Evolutionary conservation across 768 basidiomycete species (phyloP).

Genomic region (Mycena rosella): DNA sequence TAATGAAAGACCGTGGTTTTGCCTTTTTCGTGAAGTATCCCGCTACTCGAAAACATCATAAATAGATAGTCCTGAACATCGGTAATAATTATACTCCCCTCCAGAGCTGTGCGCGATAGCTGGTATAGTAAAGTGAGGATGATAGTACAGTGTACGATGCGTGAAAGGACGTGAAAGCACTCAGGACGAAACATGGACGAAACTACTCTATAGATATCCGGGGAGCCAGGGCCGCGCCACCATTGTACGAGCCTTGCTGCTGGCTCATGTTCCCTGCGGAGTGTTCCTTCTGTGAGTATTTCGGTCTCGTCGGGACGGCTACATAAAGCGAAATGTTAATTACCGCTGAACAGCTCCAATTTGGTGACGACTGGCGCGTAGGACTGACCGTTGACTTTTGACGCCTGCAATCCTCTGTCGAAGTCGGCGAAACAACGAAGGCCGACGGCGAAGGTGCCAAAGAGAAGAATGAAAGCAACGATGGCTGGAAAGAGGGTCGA

Average conservation of each 20-base stretch:
- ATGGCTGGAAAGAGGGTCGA: constrained; percentile 63
- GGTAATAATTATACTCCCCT: constrained; percentile 6
- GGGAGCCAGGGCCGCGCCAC: constrained; percentile 67
- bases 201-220: constrained; percentile 84
- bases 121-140: constrained; percentile 33
- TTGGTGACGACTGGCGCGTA: constrained; percentile 42
- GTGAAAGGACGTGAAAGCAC: constrained; percentile 15
- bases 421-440: constrained; percentile 87
- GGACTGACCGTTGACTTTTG: constrained; percentile 82
- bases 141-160: constrained; percentile 34
- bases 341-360: constrained; percentile 49
- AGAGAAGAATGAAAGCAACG: constrained; percentile 79
- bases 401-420: constrained; percentile 78
- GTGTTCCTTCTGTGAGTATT: constrained; percentile 55
- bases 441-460: constrained; percentile 82
- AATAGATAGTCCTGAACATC: constrained; percentile 11
- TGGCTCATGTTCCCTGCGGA: constrained; percentile 60
- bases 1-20: too few relatives aligned
- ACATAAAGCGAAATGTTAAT: constrained; percentile 43
- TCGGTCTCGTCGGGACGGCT: constrained; percentile 65
- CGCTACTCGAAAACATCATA: background rate
- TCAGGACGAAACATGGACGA: background rate
- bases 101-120: constrained; percentile 10
- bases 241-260: constrained; percentile 61
- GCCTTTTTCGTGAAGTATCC: too few relatives aligned